Evolutionary conservation across 2,329 filamentous ascomycete genomes (phyloP), one percentile per base, ranked within the genome.

Genomic region (Beauveria bassiana): DNA sequence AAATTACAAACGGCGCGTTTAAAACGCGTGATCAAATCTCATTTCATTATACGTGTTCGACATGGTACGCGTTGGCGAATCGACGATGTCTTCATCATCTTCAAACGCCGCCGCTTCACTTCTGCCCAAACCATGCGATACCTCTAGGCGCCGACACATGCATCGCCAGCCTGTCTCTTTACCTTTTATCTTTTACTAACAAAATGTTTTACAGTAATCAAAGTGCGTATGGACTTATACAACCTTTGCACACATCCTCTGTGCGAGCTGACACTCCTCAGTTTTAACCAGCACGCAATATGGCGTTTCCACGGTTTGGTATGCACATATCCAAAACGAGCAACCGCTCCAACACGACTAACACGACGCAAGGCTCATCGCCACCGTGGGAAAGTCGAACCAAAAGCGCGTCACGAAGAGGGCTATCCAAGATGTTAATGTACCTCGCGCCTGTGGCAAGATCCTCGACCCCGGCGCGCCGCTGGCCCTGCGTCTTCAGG

Each of bases 131-230:
- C 49, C 38, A 46, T 52, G 55, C 43, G 43, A 47, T 42, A 14
- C 34, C 31, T 28, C 10, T 16, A n/a, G 31, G 34, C n/a, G 31
- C 46, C 3, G 18, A 10, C 4, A 24, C 46, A 40, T 5, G 43
- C 45, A 43, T 4, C 34, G n/a, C 18, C 40, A 16, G 5, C 16
- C 28, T 31, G 40, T 59, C 31, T 22, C n/a, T 16, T 55, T n/a
- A 8, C 26, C 9, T 20, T 8, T 42, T 24, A 54, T 54, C 12
- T 22, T 20, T 55, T 47, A 54, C 40, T 31, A 12, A 6, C 16
- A 49, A n/a, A 67, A 97, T 97, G 93, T 97, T 97, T 73, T 98
- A 96, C 78, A 96, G 90, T 69, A 91, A 96, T 77, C 93, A 97
- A 76, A 91, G 93, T 95, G 79, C 71, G 87, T 75, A 22, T 12